Base-by-base conservation (phyloP, 2,329 filamentous ascomycete species). In the Xylariaceae sp. region DNA sequence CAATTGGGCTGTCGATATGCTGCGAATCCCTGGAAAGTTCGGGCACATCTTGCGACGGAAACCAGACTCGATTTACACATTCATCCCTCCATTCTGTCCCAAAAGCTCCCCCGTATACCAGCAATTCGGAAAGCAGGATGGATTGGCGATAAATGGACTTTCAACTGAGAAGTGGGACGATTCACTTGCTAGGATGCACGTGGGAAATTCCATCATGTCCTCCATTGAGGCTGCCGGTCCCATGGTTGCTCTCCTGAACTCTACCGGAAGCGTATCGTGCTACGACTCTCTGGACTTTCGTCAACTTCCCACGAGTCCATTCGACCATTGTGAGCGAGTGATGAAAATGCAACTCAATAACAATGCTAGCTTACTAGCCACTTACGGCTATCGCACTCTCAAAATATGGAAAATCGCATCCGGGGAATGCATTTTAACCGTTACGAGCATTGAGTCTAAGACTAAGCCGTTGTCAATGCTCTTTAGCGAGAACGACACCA, bases 41-140 rank as follows among this genome's bases (percentile, higher is more conserved):
- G 61, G 63, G 3, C 35, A 12, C 6, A 48, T 52, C 32, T 41
- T 70, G 10, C 23, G 44, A 1, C 29, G 40, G 23, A 45, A 57
- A 6, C 67, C 68, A 0, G 50, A 60, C 5, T 45, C 61, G 0
- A 70, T 72, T 25, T 65, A 68, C 47, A 63, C 64, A 35, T 48
- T 58, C 2, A 63, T 72, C 7, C 65, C 67, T 2, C 64, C 67
- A 2, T 64, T 73, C 33, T 71, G 68, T 47, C 68, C 69, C 0
- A 27, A 42, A 6, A 52, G 55, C 17, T 69, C 69, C 6, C 50
- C 58, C 3, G 63, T 69, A 3, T 60, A 63, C 42, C 53, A 60
- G 37, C 54, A 59, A 8, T 70, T 69, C 45, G 55, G 57, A 1
- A 44, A 55, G 35, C 29, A 22, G 16, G 55, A 59, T 23, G 22